These are phyloP conservation scores for Ustilago bromivora DNA, from an alignment of 1,284 basidiomycete genomes.

Conservation along the genomic window DNA sequence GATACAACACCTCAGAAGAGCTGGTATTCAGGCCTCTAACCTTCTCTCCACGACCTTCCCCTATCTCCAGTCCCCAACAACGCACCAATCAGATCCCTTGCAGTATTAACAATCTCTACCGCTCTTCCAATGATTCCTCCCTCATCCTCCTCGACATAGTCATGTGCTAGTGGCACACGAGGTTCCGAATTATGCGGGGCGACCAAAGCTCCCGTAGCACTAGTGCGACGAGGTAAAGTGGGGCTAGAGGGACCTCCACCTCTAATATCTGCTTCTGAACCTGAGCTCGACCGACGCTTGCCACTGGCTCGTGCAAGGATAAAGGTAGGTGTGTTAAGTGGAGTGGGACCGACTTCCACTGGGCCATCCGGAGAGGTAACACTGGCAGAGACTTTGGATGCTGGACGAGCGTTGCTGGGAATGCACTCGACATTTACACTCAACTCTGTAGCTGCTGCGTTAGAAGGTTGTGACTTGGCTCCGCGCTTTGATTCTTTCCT, in stretches of 20 bases:
- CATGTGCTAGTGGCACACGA: constrained; percentile 64
- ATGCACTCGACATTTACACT: constrained; percentile 63
- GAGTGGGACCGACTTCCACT: constrained; percentile 61
- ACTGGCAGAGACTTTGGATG: constrained; percentile 13
- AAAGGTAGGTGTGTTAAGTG: constrained; percentile 66
- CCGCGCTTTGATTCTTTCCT: constrained; percentile 30
- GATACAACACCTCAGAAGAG: not conserved
- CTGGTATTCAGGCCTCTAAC: not conserved
- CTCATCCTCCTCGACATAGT: constrained; percentile 68
- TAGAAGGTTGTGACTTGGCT: constrained; percentile 32
- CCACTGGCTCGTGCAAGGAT: constrained; percentile 53
- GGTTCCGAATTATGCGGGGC: constrained; percentile 61
- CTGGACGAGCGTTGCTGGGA: constrained; percentile 51
- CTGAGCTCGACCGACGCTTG: constrained; percentile 44
- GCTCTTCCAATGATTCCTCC: constrained; percentile 66
- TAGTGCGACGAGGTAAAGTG: constrained; percentile 53
- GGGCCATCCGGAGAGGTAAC: constrained; percentile 36
- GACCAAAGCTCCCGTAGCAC: constrained; percentile 62
- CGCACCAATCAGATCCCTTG: constrained; percentile 65
- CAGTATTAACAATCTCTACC: constrained; percentile 68
- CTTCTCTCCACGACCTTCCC: constrained; percentile 52
- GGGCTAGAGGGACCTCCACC: constrained; percentile 51
- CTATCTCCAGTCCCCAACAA: constrained; percentile 54
- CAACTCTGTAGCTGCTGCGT: constrained; percentile 39
- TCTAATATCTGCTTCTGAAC: constrained; percentile 31